Evolutionary conservation across 169 alveolate genomes (phyloP).

Genomic region (Miamiensis avidus): DNA sequence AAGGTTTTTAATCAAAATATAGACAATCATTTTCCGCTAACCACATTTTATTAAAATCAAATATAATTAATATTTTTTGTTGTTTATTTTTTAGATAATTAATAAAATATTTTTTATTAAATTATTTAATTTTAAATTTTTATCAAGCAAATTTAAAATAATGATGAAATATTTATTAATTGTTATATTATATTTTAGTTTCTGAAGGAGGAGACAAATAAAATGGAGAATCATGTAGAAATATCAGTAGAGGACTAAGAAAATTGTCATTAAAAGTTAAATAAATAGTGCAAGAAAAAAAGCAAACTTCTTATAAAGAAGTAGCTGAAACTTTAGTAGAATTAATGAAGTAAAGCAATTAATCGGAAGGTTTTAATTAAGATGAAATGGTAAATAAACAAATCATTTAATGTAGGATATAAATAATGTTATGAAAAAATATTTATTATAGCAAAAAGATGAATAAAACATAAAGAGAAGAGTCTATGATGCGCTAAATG

Average conservation of each 20-base stretch:
- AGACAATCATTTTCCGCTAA: no score
- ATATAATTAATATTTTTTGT: no score
- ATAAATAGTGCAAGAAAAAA: conserved; percentile 40
- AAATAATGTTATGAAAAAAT: conserved; percentile 23
- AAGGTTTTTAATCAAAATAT: no score
- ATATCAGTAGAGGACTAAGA: conserved; percentile 37
- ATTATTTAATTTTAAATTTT: no score
- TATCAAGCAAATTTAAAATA: no score
- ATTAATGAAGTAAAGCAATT: neutral
- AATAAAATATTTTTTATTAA: no score
- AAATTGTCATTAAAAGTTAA: conserved; percentile 48
- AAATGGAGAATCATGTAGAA: neutral
- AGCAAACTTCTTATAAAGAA: conserved; percentile 53
- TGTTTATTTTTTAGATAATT: no score
- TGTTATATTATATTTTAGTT: no score
- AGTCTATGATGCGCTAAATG: conserved; percentile 85
- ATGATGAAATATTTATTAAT: no score
- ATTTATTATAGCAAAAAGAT: conserved; percentile 54
- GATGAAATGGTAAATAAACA: neutral
- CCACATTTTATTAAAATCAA: no score
- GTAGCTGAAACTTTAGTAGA: conserved; percentile 54
- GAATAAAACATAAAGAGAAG: conserved; percentile 84
- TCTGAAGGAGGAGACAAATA: neutral
- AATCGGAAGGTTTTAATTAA: neutral
- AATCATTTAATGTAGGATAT: neutral